Conservation (phyloP, 2,329 filamentous ascomycete species). For the Penicillium polonicum region DNA sequence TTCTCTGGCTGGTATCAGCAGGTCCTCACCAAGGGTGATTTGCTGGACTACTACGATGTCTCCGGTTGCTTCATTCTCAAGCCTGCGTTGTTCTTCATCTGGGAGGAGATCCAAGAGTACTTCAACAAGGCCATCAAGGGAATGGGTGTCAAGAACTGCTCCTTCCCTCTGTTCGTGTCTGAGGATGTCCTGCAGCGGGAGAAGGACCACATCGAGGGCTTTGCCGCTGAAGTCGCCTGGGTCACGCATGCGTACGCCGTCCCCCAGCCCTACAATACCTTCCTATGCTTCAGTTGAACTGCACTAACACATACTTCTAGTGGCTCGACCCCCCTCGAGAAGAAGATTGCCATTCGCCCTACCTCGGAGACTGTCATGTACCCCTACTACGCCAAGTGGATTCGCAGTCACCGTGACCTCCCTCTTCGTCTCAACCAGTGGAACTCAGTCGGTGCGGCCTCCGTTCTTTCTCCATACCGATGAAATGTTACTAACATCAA, state of each 20-base stretch:
- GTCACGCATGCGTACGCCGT: slow-evolving; percentile 49
- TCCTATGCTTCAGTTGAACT: neutral
- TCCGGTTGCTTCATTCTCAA: slow-evolving; percentile 96
- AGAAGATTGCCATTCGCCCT: slow-evolving; percentile 67
- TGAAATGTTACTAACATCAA: neutral
- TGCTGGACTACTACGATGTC: slow-evolving; percentile 98
- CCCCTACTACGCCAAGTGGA: slow-evolving; percentile 94
- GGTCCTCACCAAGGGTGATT: slow-evolving; percentile 91
- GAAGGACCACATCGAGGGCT: slow-evolving; percentile 98
- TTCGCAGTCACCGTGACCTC: slow-evolving; percentile 91
- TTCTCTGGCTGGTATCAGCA: slow-evolving; percentile 97
- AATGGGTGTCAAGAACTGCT: slow-evolving; percentile 91
- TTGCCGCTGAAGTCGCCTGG: slow-evolving; percentile 68
- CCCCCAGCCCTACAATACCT: neutral
- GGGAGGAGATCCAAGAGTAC: slow-evolving; percentile 63
- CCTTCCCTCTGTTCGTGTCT: slow-evolving; percentile 94
- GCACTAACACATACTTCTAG: slow-evolving; percentile 46
- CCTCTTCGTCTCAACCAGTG: slow-evolving; percentile 95
- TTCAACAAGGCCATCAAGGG: slow-evolving; percentile 72
- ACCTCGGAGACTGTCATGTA: slow-evolving; percentile 85
- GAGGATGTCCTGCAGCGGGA: slow-evolving; percentile 81
- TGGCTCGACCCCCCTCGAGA: slow-evolving; percentile 89
- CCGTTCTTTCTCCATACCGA: neutral
- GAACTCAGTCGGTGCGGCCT: slow-evolving; percentile 69
- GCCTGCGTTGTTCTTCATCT: slow-evolving; percentile 65